These are phyloP conservation scores for Ceriops tagal DNA, from an alignment of 345 rosid species.

Conservation along the genomic window DNA sequence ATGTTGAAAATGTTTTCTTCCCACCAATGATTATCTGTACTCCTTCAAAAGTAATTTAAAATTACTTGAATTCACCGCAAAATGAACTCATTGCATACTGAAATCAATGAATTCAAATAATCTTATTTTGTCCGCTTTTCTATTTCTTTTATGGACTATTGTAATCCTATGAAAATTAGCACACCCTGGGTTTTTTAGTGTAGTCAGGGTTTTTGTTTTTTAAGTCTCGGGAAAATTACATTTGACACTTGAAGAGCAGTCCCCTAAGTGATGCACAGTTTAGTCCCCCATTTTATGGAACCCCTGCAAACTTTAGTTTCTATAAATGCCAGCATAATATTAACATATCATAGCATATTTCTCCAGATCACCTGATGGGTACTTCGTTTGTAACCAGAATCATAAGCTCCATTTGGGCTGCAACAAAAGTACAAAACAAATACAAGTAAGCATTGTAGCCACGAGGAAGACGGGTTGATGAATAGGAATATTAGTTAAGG, in stretches of 20 bases:
- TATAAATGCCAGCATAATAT: conserved; percentile 10
- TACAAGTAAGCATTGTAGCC: not conserved
- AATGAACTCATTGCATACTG: no score
- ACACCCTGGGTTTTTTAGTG: no score
- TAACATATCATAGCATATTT: conserved; percentile 41
- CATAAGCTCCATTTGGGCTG: conserved; percentile 98
- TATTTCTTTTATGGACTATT: no score
- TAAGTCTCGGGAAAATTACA: not conserved
- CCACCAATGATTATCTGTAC: no score
- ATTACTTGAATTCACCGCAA: no score
- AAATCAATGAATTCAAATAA: no score
- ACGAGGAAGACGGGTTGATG: not conserved
- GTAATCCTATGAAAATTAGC: no score
- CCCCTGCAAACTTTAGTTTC: not conserved
- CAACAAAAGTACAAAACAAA: conserved; percentile 12
- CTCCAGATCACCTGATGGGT: conserved; percentile 93
- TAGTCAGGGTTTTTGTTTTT: no score
- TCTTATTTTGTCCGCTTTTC: no score
- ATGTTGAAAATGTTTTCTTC: no score
- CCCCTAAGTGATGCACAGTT: not conserved
- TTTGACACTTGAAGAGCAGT: not conserved
- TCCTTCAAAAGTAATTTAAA: no score
- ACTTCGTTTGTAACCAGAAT: conserved; percentile 92
- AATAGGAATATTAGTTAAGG: not conserved
- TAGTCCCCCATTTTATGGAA: not conserved